Base-by-base conservation (phyloP, 345 rosid genomes). In the Populus simonii region DNA sequence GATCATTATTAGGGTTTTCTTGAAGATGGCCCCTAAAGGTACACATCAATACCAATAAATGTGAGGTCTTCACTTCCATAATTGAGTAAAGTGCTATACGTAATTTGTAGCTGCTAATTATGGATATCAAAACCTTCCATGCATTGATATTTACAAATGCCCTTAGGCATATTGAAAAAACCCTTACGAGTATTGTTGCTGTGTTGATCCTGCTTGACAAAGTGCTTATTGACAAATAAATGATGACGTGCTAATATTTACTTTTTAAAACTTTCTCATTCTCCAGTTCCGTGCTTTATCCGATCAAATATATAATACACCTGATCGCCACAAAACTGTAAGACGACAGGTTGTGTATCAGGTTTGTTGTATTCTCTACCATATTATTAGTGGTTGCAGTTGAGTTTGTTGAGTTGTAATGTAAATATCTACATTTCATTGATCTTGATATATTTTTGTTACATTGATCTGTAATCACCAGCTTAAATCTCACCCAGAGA, bases 241-340 rank as follows among this genome's bases (percentile, higher is more conserved):
- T 49, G 66, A 47, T 49, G 51, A 27, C 7, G 7, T 11, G 23
- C 17, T 63, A 15, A 18, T 25, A 66, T 67, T 72, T 39, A 62
- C 23, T 71, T n/a, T 39, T 73, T 39, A 59, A 53, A 25, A 3
- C 18, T 62, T 25, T 68, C 71, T 57, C 51, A 61, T 47, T 77
- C 85, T 80, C 22, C 90, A 92, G 97, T 92, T 92, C 74, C 92
- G 92, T 68, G 97, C 97, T 74, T 86, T 92, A 73, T 89, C 97
- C 49, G 90, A 89, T 86, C 97, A 92, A 84, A 79, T 92, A 13
- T 88, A 84, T 79, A 71, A 72, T 63, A 82, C 89, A 16, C 89
- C 97, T 70, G 97, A 90, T 62, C 80, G 87, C 68, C 94, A 92
- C 87, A 89, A 87, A 84, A 57, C 36, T 71, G 87, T 90, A 74